Evolutionary conservation across 306 rosid genomes (phyloP).

Genomic region (Acacia confusa): DNA sequence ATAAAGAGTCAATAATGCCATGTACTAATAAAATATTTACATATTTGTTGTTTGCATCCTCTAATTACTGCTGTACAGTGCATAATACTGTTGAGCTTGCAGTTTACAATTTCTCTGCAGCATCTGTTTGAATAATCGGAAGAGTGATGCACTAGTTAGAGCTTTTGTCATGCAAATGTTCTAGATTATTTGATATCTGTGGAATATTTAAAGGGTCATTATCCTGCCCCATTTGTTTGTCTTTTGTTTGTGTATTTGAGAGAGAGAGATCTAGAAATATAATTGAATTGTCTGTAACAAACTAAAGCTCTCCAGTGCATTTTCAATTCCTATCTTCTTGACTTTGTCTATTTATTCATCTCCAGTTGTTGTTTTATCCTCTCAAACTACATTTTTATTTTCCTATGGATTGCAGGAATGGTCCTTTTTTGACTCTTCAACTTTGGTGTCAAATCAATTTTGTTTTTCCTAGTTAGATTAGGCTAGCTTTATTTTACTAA

Average conservation of each 20-base stretch:
- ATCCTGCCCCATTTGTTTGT: background rate
- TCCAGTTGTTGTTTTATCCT: background rate
- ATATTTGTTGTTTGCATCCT: background rate
- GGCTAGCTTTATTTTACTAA: constrained; percentile 36
- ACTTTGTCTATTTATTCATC: background rate
- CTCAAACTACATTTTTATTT: background rate
- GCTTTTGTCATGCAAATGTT: background rate
- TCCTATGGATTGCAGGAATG: background rate
- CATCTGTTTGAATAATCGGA: background rate
- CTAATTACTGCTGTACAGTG: background rate
- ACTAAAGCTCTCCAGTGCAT: background rate
- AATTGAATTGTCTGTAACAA: background rate
- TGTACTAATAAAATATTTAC: background rate
- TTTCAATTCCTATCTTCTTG: background rate
- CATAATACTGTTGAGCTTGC: background rate
- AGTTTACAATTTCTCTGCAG: background rate
- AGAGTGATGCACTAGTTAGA: background rate
- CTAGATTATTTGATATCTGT: background rate
- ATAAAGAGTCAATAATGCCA: background rate
- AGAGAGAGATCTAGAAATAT: background rate
- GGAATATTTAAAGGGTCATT: background rate
- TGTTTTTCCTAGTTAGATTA: constrained; percentile 8
- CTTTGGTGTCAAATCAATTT: constrained; percentile 13
- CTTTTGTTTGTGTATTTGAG: background rate
- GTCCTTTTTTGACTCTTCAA: constrained; percentile 6